These are phyloP conservation scores for Colletotrichum melonis DNA, from an alignment of 2,329 filamentous ascomycete genomes.

Conservation along the genomic window DNA sequence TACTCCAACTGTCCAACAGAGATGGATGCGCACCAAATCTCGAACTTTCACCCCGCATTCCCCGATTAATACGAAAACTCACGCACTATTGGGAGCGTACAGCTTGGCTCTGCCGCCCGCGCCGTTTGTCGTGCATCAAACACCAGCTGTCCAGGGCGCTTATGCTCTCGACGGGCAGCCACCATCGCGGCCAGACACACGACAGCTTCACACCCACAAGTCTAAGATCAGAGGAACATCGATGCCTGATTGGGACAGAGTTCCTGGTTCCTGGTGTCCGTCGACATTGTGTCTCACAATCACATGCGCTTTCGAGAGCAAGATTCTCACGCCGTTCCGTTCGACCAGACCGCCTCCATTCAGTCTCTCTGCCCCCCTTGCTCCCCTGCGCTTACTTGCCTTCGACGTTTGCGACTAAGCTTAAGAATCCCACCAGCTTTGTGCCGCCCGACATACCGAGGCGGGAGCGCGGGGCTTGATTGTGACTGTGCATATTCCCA, in stretches of 20 bases:
- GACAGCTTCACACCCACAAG: conserved; percentile 8
- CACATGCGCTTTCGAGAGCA: conserved; percentile 17
- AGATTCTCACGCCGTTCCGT: not conserved
- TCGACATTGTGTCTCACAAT: conserved; percentile 9
- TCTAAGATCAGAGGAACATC: conserved; percentile 20
- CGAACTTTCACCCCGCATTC: conserved; percentile 19
- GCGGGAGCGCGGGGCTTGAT: not conserved
- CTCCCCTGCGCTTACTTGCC: conserved; percentile 4
- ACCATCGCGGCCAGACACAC: not conserved
- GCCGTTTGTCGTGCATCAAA: conserved; percentile 1
- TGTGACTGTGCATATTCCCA: conserved; percentile 24
- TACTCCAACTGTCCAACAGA: not conserved
- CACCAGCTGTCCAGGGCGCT: not conserved
- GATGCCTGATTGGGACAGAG: conserved; percentile 19
- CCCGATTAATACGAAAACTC: not conserved
- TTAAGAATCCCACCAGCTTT: conserved; percentile 2
- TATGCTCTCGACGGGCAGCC: conserved; percentile 13
- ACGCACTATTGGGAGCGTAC: conserved; percentile 9
- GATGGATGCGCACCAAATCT: not conserved
- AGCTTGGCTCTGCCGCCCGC: conserved; percentile 14
- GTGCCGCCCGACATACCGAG: conserved; percentile 27
- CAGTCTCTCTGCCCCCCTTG: not conserved
- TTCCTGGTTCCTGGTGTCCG: conserved; percentile 34
- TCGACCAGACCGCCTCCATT: not conserved
- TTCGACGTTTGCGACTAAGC: conserved; percentile 1